Evolutionary conservation across 208 protist species (phyloP), one percentile per base, ranked within the genome.

Genomic region (Leishmania tropica): DNA sequence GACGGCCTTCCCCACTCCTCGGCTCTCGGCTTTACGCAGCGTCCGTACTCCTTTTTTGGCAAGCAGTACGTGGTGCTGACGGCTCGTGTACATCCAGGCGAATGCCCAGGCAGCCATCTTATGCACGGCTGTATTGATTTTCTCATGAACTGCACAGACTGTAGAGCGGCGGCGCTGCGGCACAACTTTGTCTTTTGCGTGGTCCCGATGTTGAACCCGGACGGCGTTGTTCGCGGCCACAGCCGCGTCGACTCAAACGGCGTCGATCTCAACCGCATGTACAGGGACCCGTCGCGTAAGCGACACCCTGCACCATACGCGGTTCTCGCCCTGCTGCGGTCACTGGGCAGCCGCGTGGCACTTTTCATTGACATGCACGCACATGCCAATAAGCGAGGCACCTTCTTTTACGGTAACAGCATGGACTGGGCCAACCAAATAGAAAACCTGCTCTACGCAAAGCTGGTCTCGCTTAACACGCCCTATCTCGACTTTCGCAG

Each of bases 341-440:
- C 87, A 3, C 80, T 98, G 21, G 65, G 77, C 65, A 89, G 87
- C 51, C 76, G 81, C 47, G 83, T 99, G 8, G 79, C 87, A 11
- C 80, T 98, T 60, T 98, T 94, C 86, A 85, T 99, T 51, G 98
- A 99, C 85, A 96, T 98, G 87, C 98, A 99, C 84, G 97, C 95
- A 2, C 98, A 99, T 87, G 96, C 98, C 40, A 98, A 94, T 86
- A 96, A 97, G 76, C 80, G 94, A 35, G 97, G 98, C 62, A 94
- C 91, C 56, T 99, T 99, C 86, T 95, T 99, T 51, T 99, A 98
- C 81, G 98, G 97, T 72, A 99, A 99, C 82, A 88, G 85, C 51
- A 92, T 98, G 87, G 72, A 88, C 31, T 80, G 88, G 5, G 79
- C 77, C 37, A 85, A 89, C 42, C 89, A 97, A 81, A 80, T 97